These are phyloP conservation scores for Reticulascus tulasneorum DNA, from an alignment of 2,329 filamentous ascomycete genomes.

Conservation along the genomic window DNA sequence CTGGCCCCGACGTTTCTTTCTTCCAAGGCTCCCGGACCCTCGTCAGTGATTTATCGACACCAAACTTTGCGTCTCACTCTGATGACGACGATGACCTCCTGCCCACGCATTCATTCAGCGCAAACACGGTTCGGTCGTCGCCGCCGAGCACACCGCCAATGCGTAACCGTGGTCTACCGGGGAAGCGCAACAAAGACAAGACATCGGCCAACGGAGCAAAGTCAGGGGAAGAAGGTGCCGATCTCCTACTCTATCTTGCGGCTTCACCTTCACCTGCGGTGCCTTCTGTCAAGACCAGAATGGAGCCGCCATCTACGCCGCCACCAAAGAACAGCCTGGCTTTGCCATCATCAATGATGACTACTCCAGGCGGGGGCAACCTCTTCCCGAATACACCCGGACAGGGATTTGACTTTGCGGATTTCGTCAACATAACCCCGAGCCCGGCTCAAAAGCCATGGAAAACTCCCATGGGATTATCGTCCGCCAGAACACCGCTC, in stretches of 20 bases:
- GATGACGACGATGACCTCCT: slow-evolving; percentile 84
- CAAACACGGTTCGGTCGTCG: slow-evolving; percentile 65
- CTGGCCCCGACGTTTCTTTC: slow-evolving; percentile 72
- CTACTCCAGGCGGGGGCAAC: slow-evolving; percentile 71
- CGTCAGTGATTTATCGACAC: slow-evolving; percentile 56
- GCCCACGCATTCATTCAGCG: slow-evolving; percentile 69
- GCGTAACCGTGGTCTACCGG: slow-evolving; percentile 47
- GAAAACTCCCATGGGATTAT: slow-evolving; percentile 68
- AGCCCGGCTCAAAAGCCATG: slow-evolving; percentile 88
- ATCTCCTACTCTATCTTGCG: slow-evolving; percentile 78
- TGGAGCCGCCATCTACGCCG: slow-evolving; percentile 72
- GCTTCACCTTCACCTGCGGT: slow-evolving; percentile 86
- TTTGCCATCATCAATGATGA: slow-evolving; percentile 81
- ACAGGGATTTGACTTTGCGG: slow-evolving; percentile 84
- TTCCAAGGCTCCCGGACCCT: slow-evolving; percentile 68
- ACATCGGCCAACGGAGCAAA: slow-evolving; percentile 46
- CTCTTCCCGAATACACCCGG: slow-evolving; percentile 74
- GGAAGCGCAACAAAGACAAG: slow-evolving; percentile 46
- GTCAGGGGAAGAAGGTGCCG: slow-evolving; percentile 73
- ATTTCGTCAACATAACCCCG: slow-evolving; percentile 96
- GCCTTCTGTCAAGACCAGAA: slow-evolving; percentile 44
- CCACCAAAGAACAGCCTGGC: slow-evolving; percentile 63
- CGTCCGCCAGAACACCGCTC: slow-evolving; percentile 48
- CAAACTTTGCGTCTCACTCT: slow-evolving; percentile 59
- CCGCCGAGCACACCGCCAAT: slow-evolving; percentile 80